Conservation (phyloP, 768 basidiomycete species). For the Boletus vinaceobasis region DNA sequence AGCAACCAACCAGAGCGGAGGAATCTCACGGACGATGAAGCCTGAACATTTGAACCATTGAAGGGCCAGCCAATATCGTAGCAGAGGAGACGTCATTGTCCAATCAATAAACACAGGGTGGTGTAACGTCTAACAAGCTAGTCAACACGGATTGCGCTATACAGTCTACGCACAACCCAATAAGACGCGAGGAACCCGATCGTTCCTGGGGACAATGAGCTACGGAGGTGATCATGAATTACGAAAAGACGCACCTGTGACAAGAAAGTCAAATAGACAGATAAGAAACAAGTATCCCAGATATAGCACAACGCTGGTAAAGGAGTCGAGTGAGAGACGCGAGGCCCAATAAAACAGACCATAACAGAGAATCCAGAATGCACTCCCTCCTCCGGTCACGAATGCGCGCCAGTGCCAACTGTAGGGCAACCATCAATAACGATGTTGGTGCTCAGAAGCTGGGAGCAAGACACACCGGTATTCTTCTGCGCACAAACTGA, state of each 20-base stretch:
- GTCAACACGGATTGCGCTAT: constrained; percentile 79
- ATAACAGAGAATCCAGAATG: constrained; percentile 88
- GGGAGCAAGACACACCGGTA: constrained; percentile 58
- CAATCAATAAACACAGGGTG: constrained; percentile 9
- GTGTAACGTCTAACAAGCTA: constrained; percentile 21
- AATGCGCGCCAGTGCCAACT: constrained; percentile 99
- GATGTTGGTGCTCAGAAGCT: neutral
- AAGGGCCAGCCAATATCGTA: neutral
- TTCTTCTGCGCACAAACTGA: constrained; percentile 90
- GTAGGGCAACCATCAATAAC: constrained; percentile 1
- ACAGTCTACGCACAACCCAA: constrained; percentile 84
- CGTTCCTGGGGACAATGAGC: constrained; percentile 51
- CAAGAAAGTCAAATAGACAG: constrained; percentile 79
- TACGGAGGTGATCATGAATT: neutral
- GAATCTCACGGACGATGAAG: neutral
- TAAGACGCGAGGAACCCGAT: constrained; percentile 91
- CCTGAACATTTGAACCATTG: neutral
- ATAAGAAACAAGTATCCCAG: constrained; percentile 88
- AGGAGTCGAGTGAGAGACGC: constrained; percentile 78
- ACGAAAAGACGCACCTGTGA: constrained; percentile 57
- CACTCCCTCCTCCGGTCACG: constrained; percentile 86
- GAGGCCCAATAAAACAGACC: constrained; percentile 88
- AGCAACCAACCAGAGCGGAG: neutral
- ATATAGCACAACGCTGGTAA: constrained; percentile 80
- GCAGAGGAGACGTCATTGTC: constrained; percentile 1